These are phyloP conservation scores for Phaeoacremonium minimum DNA, from an alignment of 2,329 filamentous ascomycete species.

Conservation along the genomic window DNA sequence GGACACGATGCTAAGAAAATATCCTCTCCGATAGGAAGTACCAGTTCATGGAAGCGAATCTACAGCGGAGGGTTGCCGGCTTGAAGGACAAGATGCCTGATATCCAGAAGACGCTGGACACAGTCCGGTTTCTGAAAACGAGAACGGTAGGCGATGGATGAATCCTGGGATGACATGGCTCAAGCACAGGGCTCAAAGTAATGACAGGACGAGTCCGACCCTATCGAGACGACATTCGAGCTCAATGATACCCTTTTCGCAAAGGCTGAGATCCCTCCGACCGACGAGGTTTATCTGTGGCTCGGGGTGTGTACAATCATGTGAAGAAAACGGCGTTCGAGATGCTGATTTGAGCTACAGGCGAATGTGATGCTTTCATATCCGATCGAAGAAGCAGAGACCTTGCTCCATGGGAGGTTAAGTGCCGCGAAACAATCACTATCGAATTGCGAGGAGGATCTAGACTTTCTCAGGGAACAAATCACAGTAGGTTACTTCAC, in stretches of 20 bases:
- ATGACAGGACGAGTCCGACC: conserved; percentile 47
- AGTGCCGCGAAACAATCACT: conserved; percentile 74
- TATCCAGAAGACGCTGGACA: conserved; percentile 92
- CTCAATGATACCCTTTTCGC: conserved; percentile 94
- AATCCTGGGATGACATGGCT: conserved; percentile 2
- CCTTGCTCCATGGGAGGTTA: conserved; percentile 73
- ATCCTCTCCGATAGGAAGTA: too few relatives aligned
- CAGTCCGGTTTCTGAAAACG: conserved; percentile 77
- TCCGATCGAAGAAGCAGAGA: conserved; percentile 80
- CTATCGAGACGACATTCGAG: conserved; percentile 90
- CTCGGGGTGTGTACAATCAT: conserved; percentile 66
- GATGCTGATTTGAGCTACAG: conserved; percentile 31
- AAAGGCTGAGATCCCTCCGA: conserved; percentile 75
- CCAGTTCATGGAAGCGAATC: conserved; percentile 98
- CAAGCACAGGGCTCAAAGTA: conserved; percentile 6
- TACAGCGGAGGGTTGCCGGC: conserved; percentile 74
- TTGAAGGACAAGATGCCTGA: conserved; percentile 95
- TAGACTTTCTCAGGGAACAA: conserved; percentile 93
- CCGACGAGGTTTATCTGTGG: conserved; percentile 94
- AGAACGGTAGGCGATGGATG: conserved; percentile 53
- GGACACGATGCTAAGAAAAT: too few relatives aligned
- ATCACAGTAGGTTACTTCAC: conserved; percentile 67
- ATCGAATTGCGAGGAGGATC: conserved; percentile 88
- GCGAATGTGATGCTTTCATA: conserved; percentile 98
- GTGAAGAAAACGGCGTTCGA: too few relatives aligned